Evolutionary conservation across 495 filamentous ascomycete genomes (phyloP), one percentile per base, ranked within the genome.

Genomic region (Pseudomonodictys pantanalensis): DNA sequence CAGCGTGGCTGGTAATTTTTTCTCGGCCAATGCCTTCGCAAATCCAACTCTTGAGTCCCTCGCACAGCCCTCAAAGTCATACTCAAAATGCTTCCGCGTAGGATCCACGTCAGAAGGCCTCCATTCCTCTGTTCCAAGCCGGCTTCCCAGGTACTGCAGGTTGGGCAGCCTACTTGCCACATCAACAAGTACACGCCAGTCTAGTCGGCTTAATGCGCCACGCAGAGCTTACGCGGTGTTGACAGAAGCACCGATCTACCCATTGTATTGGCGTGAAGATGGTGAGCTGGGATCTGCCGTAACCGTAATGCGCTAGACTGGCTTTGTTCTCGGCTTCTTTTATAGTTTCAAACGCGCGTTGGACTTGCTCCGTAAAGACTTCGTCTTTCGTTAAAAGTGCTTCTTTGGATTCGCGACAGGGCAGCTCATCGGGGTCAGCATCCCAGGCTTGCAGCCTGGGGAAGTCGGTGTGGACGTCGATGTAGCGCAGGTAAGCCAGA

Each of bases 11-110:
- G 38, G 38, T 15, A 41, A 41, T 3, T 5, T 5, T 3, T n/a
- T 15, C 3, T 4, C 38, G 20, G 4, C 83, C 82, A 44, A 82
- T 69, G 51, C 46, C 24, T 49, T 49, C 22, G 46, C 20, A 29
- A 49, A 49, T 3, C 3, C 46, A 29, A 49, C 6, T n/a, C 46
- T 7, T 29, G 46, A 28, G 25, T 49, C 46, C 25, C 46, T 28
- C 22, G 22, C 22, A 28, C 2, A n/a, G n/a, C 23, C 46, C 18
- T 49, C 22, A 29, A 24, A 30, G 20, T 28, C 46, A 26, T 49
- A 17, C 12, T 28, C 24, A 6, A 49, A 29, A 29, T 49, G 46
- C 24, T 17, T 49, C 2, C 22, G 22, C 5, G 12, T 6, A 28
- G 20, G 22, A 29, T 49, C 23, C 15, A 29, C 24, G 18, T 29